Evolutionary conservation across 148 eudicot genomes (phyloP).

Genomic region (Rhododendron ferrugineum): DNA sequence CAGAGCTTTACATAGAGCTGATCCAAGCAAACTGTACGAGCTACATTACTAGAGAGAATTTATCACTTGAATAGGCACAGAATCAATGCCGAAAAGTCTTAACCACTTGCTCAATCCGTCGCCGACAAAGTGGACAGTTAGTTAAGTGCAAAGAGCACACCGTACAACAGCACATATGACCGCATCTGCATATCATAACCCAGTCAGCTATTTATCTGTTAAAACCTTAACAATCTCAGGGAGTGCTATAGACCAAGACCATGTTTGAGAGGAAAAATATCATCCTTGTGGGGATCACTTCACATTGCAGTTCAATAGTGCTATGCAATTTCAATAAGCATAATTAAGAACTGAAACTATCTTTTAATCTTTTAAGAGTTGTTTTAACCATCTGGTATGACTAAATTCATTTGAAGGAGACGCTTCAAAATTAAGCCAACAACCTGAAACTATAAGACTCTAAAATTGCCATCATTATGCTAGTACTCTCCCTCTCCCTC

Average conservation of each 20-base stretch:
- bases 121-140: slow-evolving; percentile 81
- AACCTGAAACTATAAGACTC: background rate
- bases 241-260: background rate
- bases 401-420: background rate
- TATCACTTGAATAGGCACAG: background rate
- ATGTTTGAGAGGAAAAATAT: background rate
- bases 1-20: background rate
- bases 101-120: slow-evolving; percentile 74
- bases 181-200: slow-evolving; percentile 58
- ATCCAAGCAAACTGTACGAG: background rate
- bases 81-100: slow-evolving; percentile 76
- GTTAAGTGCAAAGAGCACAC: slow-evolving; percentile 72
- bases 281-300: background rate
- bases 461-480: background rate
- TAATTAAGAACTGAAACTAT: background rate
- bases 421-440: slow-evolving; percentile 1
- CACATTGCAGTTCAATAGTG: background rate
- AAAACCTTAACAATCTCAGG: background rate
- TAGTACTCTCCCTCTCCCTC: background rate
- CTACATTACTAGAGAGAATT: background rate
- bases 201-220: background rate
- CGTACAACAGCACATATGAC: slow-evolving; percentile 96
- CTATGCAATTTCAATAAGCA: background rate
- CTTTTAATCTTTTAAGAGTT: background rate
- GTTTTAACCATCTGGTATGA: background rate